Conservation (phyloP, 371 early-diverging fungal species). For the Chytridiales sp. region DNA sequence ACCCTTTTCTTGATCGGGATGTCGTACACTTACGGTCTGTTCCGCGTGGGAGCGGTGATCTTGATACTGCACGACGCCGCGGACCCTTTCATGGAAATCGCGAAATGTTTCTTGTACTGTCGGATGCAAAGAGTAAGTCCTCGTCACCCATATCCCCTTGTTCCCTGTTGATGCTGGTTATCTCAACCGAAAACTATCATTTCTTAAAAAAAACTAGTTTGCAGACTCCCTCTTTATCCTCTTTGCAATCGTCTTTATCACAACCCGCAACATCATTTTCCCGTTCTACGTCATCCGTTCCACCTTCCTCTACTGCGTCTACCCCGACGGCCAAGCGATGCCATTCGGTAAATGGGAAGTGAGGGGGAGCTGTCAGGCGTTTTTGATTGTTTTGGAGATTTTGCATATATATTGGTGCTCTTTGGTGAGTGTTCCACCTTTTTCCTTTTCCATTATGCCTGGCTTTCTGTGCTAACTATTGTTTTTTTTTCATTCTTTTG, state of each 20-base stretch:
- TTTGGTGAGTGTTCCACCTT: constrained; percentile 32
- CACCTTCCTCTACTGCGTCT: constrained; percentile 15
- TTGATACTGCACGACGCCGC: constrained; percentile 57
- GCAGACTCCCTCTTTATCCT: constrained; percentile 53
- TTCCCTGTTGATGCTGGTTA: too few species aligned
- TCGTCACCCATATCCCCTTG: background rate
- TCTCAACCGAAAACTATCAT: constrained; percentile 7
- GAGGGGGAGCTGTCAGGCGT: constrained; percentile 24
- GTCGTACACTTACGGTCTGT: constrained; percentile 42
- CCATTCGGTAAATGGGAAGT: constrained; percentile 19
- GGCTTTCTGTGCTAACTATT: background rate
- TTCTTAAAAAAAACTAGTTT: constrained; percentile 24
- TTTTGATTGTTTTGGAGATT: constrained; percentile 35
- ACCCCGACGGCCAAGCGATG: constrained; percentile 29
- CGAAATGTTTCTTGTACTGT: constrained; percentile 55
- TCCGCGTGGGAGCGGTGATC: constrained; percentile 53
- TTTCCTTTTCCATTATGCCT: background rate
- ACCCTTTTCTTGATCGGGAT: constrained; percentile 50
- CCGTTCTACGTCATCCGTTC: constrained; percentile 40
- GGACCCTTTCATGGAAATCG: constrained; percentile 65
- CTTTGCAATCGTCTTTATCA: constrained; percentile 57
- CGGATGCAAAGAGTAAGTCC: constrained; percentile 34
- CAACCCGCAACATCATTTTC: constrained; percentile 45
- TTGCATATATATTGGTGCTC: constrained; percentile 47
- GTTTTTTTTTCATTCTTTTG: background rate